These are phyloP conservation scores for Leavenworthia alabamica DNA, from an alignment of 345 rosid species.

Conservation along the genomic window DNA sequence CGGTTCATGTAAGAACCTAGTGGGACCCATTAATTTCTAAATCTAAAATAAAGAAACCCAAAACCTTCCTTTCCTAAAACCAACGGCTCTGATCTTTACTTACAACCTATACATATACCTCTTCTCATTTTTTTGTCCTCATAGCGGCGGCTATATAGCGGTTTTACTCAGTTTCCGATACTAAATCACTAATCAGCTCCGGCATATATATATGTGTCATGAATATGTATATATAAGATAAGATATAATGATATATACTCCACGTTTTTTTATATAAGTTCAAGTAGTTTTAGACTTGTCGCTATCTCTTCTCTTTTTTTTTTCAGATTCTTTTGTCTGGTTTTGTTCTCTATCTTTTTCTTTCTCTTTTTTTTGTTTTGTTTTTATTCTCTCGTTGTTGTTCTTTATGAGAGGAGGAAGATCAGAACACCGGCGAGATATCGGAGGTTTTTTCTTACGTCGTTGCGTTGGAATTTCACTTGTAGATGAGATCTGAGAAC, in stretches of 20 bases:
- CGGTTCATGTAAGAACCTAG: conserved; percentile 30
- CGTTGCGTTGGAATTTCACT: background rate
- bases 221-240: background rate
- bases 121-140: background rate
- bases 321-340: conserved; percentile 12
- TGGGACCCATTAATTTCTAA: conserved; percentile 23
- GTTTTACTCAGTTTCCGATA: conserved; percentile 1
- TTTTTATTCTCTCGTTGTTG: conserved; percentile 7
- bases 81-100: conserved; percentile 31
- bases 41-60: conserved; percentile 8
- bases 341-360: conserved; percentile 16
- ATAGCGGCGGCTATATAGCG: conserved; percentile 30
- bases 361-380: background rate
- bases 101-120: conserved; percentile 21
- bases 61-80: conserved; percentile 28
- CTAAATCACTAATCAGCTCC: background rate
- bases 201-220: background rate
- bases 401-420: conserved; percentile 1
- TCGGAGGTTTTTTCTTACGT: background rate
- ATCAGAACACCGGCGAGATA: conserved; percentile 14
- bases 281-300: conserved; percentile 22
- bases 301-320: conserved; percentile 6
- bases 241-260: background rate
- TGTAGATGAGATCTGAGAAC: conserved; percentile 39
- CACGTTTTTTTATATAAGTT: conserved; percentile 11